Base-by-base conservation (phyloP, 2,329 filamentous ascomycete species). In the Pseudofabraea citricarpa region DNA sequence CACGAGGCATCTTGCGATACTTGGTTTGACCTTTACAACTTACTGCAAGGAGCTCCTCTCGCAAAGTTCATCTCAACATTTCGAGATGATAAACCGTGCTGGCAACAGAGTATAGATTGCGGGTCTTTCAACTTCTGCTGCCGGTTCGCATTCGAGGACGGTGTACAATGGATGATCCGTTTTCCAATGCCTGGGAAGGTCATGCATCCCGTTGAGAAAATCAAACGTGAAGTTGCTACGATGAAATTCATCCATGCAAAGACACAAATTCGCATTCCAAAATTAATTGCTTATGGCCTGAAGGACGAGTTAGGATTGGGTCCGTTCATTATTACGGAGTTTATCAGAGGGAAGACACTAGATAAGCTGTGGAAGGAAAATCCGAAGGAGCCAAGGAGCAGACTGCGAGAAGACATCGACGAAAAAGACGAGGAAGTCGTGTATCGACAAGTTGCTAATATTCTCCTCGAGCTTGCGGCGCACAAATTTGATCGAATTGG, bases 71-170 rank as follows among this genome's bases (percentile, higher is more conserved):
- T 41, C 37, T 45, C 43, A 7, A 46, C 42, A 39, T 46, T 43
- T 20, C 44, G 40, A 23, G 44, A 46, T 38, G 22, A 39, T 42
- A 23, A 42, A 27, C 39, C 18, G 41, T 45, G 43, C 32, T 45
- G 33, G 23, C 37, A 36, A 32, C 37, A 40, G 31, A 36, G 40
- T 35, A 40, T 45, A 45, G 33, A 45, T 37, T 45, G 43, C 38
- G 43, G 39, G 31, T 45, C 43, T 37, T 45, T 45, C 38, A 45
- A 42, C 39, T 41, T 45, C 29, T 42, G 43, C 39, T 41, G 32
- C 43, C 26, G 37, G 32, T 36, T 45, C 37, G 32, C 39, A 13
- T 45, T 45, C 37, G 31, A 31, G 26, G 43, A 38, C 38, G 32
- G 26, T 23, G 33, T 35, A 37, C 32, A 43, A 41, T 46, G 44